Evolutionary conservation across 768 basidiomycete species (phyloP).

Genomic region (Podaxis carcinomalis): DNA sequence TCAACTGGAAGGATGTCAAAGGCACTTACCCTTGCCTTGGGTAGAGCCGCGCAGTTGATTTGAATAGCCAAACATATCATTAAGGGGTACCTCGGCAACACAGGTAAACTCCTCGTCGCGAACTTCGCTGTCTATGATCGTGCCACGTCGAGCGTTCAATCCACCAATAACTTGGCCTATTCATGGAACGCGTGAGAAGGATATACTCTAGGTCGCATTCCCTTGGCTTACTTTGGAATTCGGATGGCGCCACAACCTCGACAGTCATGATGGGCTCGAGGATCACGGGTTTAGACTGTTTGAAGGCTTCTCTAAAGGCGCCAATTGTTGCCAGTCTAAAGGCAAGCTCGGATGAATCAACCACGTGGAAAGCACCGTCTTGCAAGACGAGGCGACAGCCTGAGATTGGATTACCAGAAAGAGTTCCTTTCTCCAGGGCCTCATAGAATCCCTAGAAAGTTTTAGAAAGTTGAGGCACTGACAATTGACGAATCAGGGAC

Average conservation of each 20-base stretch:
- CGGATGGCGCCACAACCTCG: slow-evolving; percentile 91
- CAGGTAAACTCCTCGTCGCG: slow-evolving; percentile 96
- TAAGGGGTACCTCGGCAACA: slow-evolving; percentile 87
- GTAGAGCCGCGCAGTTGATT: slow-evolving; percentile 90
- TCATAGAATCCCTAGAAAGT: slow-evolving; percentile 82
- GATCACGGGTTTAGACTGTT: slow-evolving; percentile 71
- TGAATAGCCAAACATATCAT: slow-evolving; percentile 99
- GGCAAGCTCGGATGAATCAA: slow-evolving; percentile 95
- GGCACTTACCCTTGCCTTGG: slow-evolving; percentile 85
- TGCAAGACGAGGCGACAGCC: slow-evolving; percentile 84
- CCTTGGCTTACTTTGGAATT: slow-evolving; percentile 77
- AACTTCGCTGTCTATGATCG: slow-evolving; percentile 93
- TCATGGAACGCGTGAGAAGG: not conserved
- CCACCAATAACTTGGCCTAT: slow-evolving; percentile 88
- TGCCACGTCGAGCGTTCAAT: slow-evolving; percentile 87
- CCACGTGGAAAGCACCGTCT: slow-evolving; percentile 89
- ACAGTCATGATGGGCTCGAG: slow-evolving; percentile 99
- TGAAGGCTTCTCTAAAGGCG: slow-evolving; percentile 89
- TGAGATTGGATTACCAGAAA: slow-evolving; percentile 84
- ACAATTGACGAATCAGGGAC: not conserved
- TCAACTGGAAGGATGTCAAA: slow-evolving; percentile 44
- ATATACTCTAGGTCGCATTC: not conserved
- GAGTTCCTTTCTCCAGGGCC: slow-evolving; percentile 84
- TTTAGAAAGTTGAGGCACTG: not conserved
- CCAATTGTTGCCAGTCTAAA: slow-evolving; percentile 89